A percentile compares a stretch with the other conserved stretches of the same genome.
phyloP scores from a whole-genome alignment of 164 flowering plant species.

The Vitis rotundifolia region DNA sequence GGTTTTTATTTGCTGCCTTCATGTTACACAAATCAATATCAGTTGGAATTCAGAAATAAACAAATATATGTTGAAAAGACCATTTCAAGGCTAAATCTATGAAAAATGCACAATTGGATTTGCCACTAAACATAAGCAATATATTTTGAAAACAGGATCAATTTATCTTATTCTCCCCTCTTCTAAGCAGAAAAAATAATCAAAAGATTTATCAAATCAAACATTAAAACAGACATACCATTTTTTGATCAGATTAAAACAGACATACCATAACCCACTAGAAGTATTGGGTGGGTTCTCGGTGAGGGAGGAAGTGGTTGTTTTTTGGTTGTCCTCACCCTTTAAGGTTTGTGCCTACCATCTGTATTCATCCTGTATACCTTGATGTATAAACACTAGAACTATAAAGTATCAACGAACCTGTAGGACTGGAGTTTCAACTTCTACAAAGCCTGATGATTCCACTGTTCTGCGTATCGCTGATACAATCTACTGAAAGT shows the following conservation, averaged over 20 bases:
- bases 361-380: too few species aligned
- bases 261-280: too few species aligned
- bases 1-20: too few species aligned
- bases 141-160: too few species aligned
- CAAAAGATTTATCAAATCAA: not conserved
- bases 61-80: not conserved
- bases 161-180: too few species aligned
- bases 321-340: not conserved
- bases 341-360: not conserved
- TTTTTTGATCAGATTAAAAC: too few species aligned
- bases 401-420: constrained; percentile 27
- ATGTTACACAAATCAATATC: too few species aligned
- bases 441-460: constrained; percentile 81
- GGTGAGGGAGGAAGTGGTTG: too few species aligned
- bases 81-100: not conserved
- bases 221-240: too few species aligned
- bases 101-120: not conserved
- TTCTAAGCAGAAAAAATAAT: not conserved
- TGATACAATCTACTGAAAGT: constrained; percentile 69
- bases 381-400: not conserved
- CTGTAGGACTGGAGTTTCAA: constrained; percentile 95
- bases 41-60: too few species aligned
- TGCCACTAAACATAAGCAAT: too few species aligned
- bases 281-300: too few species aligned
- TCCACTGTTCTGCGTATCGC: constrained; percentile 87